Evolutionary conservation across 192 early-diverging fungal species (phyloP).

Genomic region (Diversispora epigaea): DNA sequence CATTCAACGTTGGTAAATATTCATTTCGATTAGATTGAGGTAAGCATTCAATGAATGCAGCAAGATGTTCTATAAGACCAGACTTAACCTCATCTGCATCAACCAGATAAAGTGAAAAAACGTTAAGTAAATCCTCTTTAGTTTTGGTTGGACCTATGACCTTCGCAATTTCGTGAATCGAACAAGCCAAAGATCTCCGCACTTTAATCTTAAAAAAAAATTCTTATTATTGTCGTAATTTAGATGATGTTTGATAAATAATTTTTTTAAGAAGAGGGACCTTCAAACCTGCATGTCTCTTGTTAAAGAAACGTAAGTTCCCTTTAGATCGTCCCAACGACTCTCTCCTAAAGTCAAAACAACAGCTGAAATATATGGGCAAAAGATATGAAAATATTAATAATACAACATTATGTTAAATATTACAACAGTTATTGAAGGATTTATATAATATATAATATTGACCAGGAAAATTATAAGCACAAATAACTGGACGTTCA

Average conservation of each 20-base stretch:
- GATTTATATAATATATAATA: not conserved
- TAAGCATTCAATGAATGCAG: slow-evolving; percentile 64
- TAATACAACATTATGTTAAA: not conserved
- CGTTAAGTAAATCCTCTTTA: slow-evolving; percentile 51
- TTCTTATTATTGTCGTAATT: slow-evolving; percentile 35
- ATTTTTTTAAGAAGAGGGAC: not conserved
- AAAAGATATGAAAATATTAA: not conserved
- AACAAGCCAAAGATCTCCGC: slow-evolving; percentile 57
- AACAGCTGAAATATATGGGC: slow-evolving; percentile 40
- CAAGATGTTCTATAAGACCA: slow-evolving; percentile 64
- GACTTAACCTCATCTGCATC: slow-evolving; percentile 68
- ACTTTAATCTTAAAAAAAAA: slow-evolving; percentile 48
- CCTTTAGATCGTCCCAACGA: slow-evolving; percentile 59
- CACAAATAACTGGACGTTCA: slow-evolving; percentile 55
- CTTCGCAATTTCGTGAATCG: slow-evolving; percentile 57
- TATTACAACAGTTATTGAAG: not conserved
- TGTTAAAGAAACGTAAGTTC: slow-evolving; percentile 45
- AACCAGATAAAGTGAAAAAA: slow-evolving; percentile 53
- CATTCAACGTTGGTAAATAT: slow-evolving; percentile 62
- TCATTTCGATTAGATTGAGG: slow-evolving; percentile 59
- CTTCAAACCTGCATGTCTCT: slow-evolving; percentile 36
- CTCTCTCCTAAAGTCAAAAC: slow-evolving; percentile 55
- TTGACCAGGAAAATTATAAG: slow-evolving; percentile 57
- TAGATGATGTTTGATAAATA: not conserved
- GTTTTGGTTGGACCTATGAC: slow-evolving; percentile 56